Evolutionary conservation across 768 basidiomycete species (phyloP).

Genomic region (Panellus pusillus): DNA sequence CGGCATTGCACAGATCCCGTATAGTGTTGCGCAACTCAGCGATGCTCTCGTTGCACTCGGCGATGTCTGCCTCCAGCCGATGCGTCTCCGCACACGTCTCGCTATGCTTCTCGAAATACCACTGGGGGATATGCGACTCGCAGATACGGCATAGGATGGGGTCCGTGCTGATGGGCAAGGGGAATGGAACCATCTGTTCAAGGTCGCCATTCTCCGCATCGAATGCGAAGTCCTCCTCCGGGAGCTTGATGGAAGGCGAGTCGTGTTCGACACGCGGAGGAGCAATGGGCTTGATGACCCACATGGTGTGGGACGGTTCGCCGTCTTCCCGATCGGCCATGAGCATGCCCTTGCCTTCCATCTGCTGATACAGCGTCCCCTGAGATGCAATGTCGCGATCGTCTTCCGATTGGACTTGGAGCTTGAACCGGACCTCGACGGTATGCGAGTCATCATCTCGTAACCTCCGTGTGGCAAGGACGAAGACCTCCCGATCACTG

Average conservation of each 20-base stretch:
- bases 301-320: slow-evolving; percentile 94
- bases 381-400: slow-evolving; percentile 53
- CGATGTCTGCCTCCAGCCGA: slow-evolving; percentile 92
- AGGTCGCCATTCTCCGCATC: slow-evolving; percentile 34
- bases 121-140: slow-evolving; percentile 93
- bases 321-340: slow-evolving; percentile 92
- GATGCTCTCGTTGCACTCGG: slow-evolving; percentile 91
- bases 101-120: slow-evolving; percentile 99
- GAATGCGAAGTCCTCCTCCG: slow-evolving; percentile 45
- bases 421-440: slow-evolving; percentile 86
- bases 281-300: slow-evolving; percentile 87
- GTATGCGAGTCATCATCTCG: slow-evolving; percentile 93
- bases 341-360: slow-evolving; percentile 99
- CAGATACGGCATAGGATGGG: slow-evolving; percentile 96
- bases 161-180: slow-evolving; percentile 78
- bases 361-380: slow-evolving; percentile 68
- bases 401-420: slow-evolving; percentile 68
- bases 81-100: slow-evolving; percentile 98
- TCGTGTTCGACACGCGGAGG: slow-evolving; percentile 68
- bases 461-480: slow-evolving; percentile 80
- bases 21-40: slow-evolving; percentile 84
- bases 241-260: slow-evolving; percentile 59
- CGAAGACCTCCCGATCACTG: slow-evolving; percentile 79
- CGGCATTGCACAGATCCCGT: slow-evolving; percentile 67
- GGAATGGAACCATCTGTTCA: slow-evolving; percentile 68